Conservation (phyloP, 2,329 filamentous ascomycete genomes). For the Nemania abortiva region DNA sequence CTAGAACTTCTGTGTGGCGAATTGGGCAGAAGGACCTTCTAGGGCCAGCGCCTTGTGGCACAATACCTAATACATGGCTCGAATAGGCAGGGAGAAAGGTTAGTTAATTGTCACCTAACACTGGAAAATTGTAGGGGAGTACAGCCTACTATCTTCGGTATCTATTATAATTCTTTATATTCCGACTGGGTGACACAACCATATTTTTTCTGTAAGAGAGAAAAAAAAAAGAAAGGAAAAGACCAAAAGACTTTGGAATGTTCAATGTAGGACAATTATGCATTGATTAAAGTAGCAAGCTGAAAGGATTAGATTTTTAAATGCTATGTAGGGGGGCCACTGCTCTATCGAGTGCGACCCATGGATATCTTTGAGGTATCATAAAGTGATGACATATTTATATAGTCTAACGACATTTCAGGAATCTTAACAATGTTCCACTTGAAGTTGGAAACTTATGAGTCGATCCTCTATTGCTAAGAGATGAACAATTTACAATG, state of each 20-base stretch:
- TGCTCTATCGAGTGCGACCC: conserved; percentile 26
- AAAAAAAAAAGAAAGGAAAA: no score
- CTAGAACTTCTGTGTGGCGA: conserved; percentile 11
- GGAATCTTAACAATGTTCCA: conserved; percentile 31
- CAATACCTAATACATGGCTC: not conserved
- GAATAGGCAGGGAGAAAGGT: not conserved
- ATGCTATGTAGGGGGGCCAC: conserved; percentile 29
- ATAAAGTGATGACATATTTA: conserved; percentile 31
- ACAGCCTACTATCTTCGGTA: not conserved
- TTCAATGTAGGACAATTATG: not conserved
- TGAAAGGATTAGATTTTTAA: conserved; percentile 26
- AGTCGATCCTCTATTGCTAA: conserved; percentile 27
- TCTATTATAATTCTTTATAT: not conserved
- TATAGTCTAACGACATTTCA: conserved; percentile 33
- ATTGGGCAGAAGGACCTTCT: not conserved
- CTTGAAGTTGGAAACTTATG: conserved; percentile 18
- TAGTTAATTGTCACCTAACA: no score
- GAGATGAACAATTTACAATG: conserved; percentile 28
- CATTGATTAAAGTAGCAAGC: not conserved
- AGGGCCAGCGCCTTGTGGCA: not conserved
- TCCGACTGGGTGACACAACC: not conserved
- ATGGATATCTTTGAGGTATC: conserved; percentile 34
- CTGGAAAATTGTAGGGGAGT: not conserved
- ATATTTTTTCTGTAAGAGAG: no score
- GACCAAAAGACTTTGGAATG: not conserved